Evolutionary conservation across 768 basidiomycete genomes (phyloP), one percentile per base, ranked within the genome.

Genomic region (Kwoniella bestiolae): DNA sequence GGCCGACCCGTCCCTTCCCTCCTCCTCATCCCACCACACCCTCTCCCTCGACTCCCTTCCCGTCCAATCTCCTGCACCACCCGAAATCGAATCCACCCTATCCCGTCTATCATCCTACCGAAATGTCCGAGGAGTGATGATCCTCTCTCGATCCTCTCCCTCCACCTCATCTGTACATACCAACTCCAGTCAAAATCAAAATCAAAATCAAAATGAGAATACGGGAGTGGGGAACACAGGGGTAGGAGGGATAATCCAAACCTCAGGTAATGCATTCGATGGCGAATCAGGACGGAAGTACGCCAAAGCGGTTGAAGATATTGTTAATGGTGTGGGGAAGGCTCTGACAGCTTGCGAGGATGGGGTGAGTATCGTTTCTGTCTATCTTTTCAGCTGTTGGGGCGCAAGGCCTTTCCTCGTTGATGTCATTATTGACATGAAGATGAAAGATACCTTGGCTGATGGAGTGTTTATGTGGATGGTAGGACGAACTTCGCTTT

Each of bases 41-140:
- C 21, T 55, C 16, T n/a, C 35, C 7, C 52, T 53, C 7, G 52
- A 52, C 18, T 11, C 41, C 5, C 3, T 45, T 23, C 51, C 51
- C 14, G n/a, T 18, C 23, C 35, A 38, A 38, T 44, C 61, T 26
- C 35, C 52, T 23, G 55, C 62, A 23, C 85, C 89, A 12, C 87
- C 90, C n/a, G 91, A 92, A 74, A 86, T 94, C 53, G 92, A 93
- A 79, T 86, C 88, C 68, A 93, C 89, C 0, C 85, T 94, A 12
- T 80, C 88, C 0, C 82, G 89, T 67, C 84, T 95, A 57, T 89
- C 91, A 1, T 85, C 90, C 4, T 90, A 94, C 75, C 86, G 91
- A 18, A 89, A 91, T 21, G 92, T 94, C 3, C 86, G 92, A 5
- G 92, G 93, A 1, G 94, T 94, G 78, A 85, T 95, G 74, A 86